Evolutionary conservation across 2,329 filamentous ascomycete species (phyloP).

Genomic region (Diaporthe ampelina): DNA sequence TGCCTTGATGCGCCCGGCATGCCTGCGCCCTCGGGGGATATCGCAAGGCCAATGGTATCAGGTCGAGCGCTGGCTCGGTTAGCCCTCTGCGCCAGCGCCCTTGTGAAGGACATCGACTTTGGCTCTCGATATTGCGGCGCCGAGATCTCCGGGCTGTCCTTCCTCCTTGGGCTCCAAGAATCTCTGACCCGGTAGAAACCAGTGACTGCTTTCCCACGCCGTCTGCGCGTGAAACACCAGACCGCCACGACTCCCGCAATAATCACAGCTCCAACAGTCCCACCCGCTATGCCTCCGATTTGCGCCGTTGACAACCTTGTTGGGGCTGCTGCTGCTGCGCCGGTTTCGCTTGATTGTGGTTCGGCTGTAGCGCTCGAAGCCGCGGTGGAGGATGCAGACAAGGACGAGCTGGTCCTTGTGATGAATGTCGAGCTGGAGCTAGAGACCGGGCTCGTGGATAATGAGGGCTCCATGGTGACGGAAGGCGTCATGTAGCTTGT

Average conservation of each 20-base stretch:
- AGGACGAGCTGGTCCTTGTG: slow-evolving; percentile 76
- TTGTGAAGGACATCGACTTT: slow-evolving; percentile 44
- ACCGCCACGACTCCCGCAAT: slow-evolving; percentile 59
- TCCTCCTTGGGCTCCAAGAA: slow-evolving; percentile 51
- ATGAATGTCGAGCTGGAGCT: slow-evolving; percentile 64
- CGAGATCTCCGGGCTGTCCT: slow-evolving; percentile 57
- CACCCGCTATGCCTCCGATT: slow-evolving; percentile 71
- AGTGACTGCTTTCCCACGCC: slow-evolving; percentile 5
- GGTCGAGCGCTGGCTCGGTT: slow-evolving; percentile 49
- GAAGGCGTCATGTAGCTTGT: slow-evolving; percentile 36
- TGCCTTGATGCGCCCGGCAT: slow-evolving; percentile 21
- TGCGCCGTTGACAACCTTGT: slow-evolving; percentile 56
- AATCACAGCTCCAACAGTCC: slow-evolving; percentile 62
- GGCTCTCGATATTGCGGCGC: slow-evolving; percentile 53
- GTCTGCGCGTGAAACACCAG: slow-evolving; percentile 29
- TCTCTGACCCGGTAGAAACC: slow-evolving; percentile 55
- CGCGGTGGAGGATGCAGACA: slow-evolving; percentile 34
- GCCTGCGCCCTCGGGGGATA: slow-evolving; percentile 52
- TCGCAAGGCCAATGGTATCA: slow-evolving; percentile 60
- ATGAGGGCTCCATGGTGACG: slow-evolving; percentile 37
- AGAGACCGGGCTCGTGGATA: background rate
- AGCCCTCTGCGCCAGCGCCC: slow-evolving; percentile 44
- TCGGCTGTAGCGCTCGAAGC: background rate
- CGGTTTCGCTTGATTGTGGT: slow-evolving; percentile 21
- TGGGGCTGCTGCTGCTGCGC: slow-evolving; percentile 7